Evolutionary conservation across 257 asterid species (phyloP), one percentile per base, ranked within the genome.

Genomic region (Lycium barbarum): DNA sequence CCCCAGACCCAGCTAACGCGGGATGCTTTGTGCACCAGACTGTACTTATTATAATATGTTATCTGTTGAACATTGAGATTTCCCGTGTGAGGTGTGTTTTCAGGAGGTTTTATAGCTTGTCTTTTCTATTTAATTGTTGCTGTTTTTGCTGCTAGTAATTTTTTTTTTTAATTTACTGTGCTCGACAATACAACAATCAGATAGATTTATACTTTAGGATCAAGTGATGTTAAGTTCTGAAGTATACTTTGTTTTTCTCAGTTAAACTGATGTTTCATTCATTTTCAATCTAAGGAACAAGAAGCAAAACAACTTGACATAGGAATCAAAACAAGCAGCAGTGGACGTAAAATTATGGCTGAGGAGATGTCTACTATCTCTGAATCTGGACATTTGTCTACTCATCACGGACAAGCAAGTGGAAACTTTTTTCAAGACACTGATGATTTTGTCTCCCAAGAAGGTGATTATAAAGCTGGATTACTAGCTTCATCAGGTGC

Each of bases 251-350:
- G 7, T 26, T 33, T 80, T 85, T 51, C 83, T 88, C 58, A 79
- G 22, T 84, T 55, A 84, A 38, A 83, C 63, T 36, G 53, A 36
- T 80, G n/a, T 14, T 85, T 71, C 79, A 74, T 74, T 70, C 35
- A 87, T 90, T 47, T 85, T 79, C 93, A 93, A 95, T 88, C 82
- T 40, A 88, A 81, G 86, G 95, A 92, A 86, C 97, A 92, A 83
- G 91, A 70, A 79, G 84, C 88, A 73, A 92, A 91, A 84, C 89
- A 88, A 79, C 84, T 66, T 5, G 92, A 93, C 82, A 82, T 90
- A 2, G 90, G 90, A n/a, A 67, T 83, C 88, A 89, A 90, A 57
- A 51, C 78, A 17, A 83, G 86, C 88, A 20, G 80, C 67, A 86
- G 58, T 84, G 93, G 84, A 53, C 93, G 91, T 81, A 87, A 86